These are phyloP conservation scores for Albophoma yamanashiensis DNA, from an alignment of 2,329 filamentous ascomycete species.

Conservation along the genomic window DNA sequence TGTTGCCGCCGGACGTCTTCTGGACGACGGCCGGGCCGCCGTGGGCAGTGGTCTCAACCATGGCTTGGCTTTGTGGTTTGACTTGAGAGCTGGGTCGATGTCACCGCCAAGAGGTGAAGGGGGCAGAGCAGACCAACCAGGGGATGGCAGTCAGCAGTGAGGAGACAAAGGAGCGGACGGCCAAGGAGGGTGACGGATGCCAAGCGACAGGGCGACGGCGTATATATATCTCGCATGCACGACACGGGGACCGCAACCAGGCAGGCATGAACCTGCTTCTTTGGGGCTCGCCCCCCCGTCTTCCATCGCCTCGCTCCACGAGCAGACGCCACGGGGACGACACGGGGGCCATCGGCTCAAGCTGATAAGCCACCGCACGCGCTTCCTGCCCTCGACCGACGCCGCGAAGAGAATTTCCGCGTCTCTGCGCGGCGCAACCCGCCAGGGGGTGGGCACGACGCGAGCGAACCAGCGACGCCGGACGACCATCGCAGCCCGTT, in stretches of 20 bases:
- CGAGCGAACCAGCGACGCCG: background rate
- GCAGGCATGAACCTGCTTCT: background rate
- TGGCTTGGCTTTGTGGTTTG: background rate
- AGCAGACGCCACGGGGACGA: background rate
- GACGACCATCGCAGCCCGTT: background rate
- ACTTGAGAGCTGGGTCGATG: background rate
- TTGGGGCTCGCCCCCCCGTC: background rate
- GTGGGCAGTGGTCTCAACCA: constrained; percentile 3
- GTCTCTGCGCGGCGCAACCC: background rate
- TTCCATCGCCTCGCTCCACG: background rate
- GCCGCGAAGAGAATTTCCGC: background rate
- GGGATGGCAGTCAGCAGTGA: background rate
- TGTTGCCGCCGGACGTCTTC: constrained; percentile 54
- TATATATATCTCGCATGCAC: background rate
- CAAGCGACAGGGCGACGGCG: background rate
- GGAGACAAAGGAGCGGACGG: background rate
- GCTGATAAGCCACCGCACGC: background rate
- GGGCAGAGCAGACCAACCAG: background rate
- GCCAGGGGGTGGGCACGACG: background rate
- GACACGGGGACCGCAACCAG: background rate
- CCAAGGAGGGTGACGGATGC: background rate
- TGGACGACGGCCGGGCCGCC: constrained; percentile 7
- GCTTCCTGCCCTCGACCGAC: background rate
- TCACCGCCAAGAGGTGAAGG: background rate
- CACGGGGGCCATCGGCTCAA: background rate